These are phyloP conservation scores for Glarea lozoyensis DNA, from an alignment of 495 filamentous ascomycete genomes.

Conservation along the genomic window DNA sequence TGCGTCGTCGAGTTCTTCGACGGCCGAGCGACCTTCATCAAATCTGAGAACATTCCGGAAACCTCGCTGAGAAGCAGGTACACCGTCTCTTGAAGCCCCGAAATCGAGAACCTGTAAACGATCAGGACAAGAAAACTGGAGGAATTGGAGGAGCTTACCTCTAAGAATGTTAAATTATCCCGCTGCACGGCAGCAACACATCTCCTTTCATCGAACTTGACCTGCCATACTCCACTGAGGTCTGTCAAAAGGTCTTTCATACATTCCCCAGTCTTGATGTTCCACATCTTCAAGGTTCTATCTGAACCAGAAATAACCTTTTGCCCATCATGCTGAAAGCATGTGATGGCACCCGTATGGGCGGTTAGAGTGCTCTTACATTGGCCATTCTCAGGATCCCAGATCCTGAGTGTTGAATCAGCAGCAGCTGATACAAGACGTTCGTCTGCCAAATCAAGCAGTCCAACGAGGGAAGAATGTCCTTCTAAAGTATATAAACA, in stretches of 20 bases:
- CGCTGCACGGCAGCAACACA: constrained; percentile 97
- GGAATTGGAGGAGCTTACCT: constrained; percentile 50
- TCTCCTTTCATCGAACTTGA: constrained; percentile 90
- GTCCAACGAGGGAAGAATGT: constrained; percentile 85
- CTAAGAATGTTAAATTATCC: constrained; percentile 85
- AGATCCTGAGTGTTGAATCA: constrained; percentile 90
- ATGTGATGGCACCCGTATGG: constrained; percentile 95
- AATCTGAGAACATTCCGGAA: constrained; percentile 63
- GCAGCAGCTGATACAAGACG: constrained; percentile 91
- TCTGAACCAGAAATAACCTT: constrained; percentile 97
- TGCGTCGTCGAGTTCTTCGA: constrained; percentile 29
- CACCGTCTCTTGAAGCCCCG: constrained; percentile 76
- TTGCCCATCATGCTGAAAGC: constrained; percentile 95
- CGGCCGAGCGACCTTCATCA: constrained; percentile 37
- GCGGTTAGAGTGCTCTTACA: constrained; percentile 85
- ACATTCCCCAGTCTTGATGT: constrained; percentile 83
- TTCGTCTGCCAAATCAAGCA: constrained; percentile 80
- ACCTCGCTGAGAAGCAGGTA: constrained; percentile 66
- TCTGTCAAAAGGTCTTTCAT: constrained; percentile 94
- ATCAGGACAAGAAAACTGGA: constrained; percentile 11
- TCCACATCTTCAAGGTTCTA: constrained; percentile 97
- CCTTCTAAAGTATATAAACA: constrained; percentile 88
- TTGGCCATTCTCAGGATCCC: constrained; percentile 89
- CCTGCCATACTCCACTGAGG: constrained; percentile 94
- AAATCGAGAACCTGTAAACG: constrained; percentile 73